phyloP scores from a whole-genome alignment of 345 rosid genomes.

The Camelina hispida region DNA sequence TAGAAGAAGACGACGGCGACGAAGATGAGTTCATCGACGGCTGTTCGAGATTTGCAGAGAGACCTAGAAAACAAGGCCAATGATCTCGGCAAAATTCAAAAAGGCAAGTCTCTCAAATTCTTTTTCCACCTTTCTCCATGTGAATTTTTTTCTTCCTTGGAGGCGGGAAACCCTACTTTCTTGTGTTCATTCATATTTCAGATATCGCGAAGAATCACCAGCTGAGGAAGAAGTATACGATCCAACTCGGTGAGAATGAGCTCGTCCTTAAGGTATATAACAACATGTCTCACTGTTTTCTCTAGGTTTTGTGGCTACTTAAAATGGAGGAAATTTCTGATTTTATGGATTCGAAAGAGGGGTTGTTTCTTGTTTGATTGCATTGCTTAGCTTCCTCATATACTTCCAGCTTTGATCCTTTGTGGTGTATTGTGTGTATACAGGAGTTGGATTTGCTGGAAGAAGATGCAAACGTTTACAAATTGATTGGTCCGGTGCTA shows the following conservation, averaged over 20 bases:
- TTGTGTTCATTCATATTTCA: slow-evolving; percentile 25
- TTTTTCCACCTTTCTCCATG: slow-evolving; percentile 1
- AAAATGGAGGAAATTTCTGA: slow-evolving; percentile 7
- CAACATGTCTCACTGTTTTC: background rate
- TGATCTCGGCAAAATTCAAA: slow-evolving; percentile 81
- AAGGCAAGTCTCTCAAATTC: slow-evolving; percentile 50
- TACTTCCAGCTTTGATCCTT: background rate
- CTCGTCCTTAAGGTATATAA: slow-evolving; percentile 80
- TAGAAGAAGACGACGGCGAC: background rate
- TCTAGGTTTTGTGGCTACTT: background rate
- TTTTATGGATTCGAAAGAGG: slow-evolving; percentile 2
- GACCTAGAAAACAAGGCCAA: slow-evolving; percentile 84
- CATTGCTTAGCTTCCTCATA: background rate
- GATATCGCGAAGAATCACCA: slow-evolving; percentile 91
- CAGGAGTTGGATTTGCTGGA: slow-evolving; percentile 88
- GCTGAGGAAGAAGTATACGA: slow-evolving; percentile 90
- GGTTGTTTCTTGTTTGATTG: background rate
- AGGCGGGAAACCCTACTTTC: slow-evolving; percentile 25
- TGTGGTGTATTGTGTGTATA: slow-evolving; percentile 24
- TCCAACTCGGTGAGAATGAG: slow-evolving; percentile 96
- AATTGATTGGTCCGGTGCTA: slow-evolving; percentile 93
- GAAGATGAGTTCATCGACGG: slow-evolving; percentile 71
- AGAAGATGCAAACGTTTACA: slow-evolving; percentile 91
- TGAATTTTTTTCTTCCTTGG: background rate
- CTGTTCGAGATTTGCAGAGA: slow-evolving; percentile 75